phyloP scores from a whole-genome alignment of 2,329 filamentous ascomycete species.

The Thielaviopsis euricoi region DNA sequence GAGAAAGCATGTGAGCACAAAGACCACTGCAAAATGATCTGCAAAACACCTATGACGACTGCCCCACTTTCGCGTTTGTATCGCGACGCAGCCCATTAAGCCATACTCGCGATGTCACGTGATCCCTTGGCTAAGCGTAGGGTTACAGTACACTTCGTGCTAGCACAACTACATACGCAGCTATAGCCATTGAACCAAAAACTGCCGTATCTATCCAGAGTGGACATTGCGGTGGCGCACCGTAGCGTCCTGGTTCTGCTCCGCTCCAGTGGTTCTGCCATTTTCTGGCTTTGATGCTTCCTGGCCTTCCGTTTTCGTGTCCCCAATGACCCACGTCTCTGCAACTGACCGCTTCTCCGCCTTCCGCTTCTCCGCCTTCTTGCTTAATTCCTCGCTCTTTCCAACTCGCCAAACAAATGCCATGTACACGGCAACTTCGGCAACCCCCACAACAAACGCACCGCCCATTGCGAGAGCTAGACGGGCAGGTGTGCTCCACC shows the following conservation, averaged over 20 bases:
- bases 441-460: constrained; percentile 51
- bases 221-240: background rate
- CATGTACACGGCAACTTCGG: constrained; percentile 62
- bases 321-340: constrained; percentile 51
- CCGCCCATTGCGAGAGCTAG: constrained; percentile 57
- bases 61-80: constrained; percentile 9
- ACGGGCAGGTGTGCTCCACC: constrained; percentile 57
- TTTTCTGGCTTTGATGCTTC: constrained; percentile 11
- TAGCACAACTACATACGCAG: too few species aligned
- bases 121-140: background rate
- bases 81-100: constrained; percentile 5
- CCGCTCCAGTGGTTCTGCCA: background rate
- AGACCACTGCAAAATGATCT: background rate
- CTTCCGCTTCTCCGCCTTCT: constrained; percentile 21
- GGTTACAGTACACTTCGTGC: too few species aligned
- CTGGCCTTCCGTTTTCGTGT: constrained; percentile 18
- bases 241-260: background rate
- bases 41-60: background rate
- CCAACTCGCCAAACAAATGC: constrained; percentile 57
- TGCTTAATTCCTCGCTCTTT: constrained; percentile 49
- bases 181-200: too few species aligned
- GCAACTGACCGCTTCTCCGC: constrained; percentile 54
- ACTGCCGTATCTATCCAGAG: background rate
- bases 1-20: too few species aligned
- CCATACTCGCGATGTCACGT: constrained; percentile 12